These are phyloP conservation scores for Vickermania spadyakhi DNA, from an alignment of 208 protist genomes.

Conservation along the genomic window DNA sequence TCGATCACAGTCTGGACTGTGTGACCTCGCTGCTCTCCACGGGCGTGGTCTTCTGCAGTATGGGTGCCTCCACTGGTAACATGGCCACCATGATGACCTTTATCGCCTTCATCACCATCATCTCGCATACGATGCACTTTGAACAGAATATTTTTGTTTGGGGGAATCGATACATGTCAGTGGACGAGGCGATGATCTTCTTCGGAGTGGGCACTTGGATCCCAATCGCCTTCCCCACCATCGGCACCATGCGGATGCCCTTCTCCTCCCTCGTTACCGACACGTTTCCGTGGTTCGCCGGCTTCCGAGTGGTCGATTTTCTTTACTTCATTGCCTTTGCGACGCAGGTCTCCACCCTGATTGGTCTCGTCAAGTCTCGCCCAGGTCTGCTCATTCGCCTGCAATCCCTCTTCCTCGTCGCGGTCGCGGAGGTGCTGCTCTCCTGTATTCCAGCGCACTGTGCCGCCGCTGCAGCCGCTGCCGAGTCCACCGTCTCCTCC, in stretches of 20 bases:
- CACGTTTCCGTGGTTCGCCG: constrained; percentile 5
- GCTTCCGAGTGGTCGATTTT: constrained; percentile 32
- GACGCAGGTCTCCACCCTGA: constrained; percentile 44
- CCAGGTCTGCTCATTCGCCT: constrained; percentile 58
- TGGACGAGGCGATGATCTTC: constrained; percentile 89
- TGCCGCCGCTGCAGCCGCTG: constrained; percentile 16
- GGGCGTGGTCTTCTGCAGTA: constrained; percentile 33
- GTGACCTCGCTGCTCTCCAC: constrained; percentile 82
- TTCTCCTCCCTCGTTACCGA: not conserved
- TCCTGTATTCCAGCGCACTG: constrained; percentile 36
- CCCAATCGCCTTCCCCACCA: constrained; percentile 34
- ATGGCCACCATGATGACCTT: constrained; percentile 49
- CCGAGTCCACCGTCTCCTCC: not conserved
- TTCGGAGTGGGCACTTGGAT: constrained; percentile 72
- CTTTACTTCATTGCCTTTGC: constrained; percentile 54
- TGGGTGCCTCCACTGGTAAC: constrained; percentile 59
- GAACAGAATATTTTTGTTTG: constrained; percentile 78
- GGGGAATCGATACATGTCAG: constrained; percentile 76
- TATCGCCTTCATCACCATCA: constrained; percentile 55
- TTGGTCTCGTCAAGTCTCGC: constrained; percentile 25
- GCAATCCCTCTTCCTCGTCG: constrained; percentile 37
- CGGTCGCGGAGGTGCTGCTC: constrained; percentile 50
- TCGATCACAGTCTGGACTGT: constrained; percentile 89
- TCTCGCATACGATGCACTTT: constrained; percentile 81
- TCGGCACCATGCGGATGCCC: constrained; percentile 14